Evolutionary conservation across 83 land plant species (phyloP).

Genomic region (Picea engelmannii): DNA sequence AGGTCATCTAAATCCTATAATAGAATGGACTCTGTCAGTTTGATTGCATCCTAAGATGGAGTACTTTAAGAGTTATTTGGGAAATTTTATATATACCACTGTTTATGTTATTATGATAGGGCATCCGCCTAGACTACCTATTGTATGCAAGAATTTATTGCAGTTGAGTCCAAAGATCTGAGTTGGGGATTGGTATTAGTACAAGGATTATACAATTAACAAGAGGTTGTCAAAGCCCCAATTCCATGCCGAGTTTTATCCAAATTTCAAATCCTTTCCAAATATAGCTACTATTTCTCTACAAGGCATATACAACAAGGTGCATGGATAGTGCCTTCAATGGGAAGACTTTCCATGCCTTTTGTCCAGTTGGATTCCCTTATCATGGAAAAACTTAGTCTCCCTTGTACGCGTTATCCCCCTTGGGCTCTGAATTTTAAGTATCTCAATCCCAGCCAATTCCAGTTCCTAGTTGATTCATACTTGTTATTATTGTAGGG

Average conservation of each 20-base stretch:
- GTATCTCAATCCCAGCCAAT: not conserved
- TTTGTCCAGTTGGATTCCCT: not conserved
- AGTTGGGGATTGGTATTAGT: no score
- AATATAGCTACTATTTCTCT: not conserved
- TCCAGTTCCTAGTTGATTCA: not conserved
- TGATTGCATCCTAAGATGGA: no score
- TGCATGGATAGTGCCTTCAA: not conserved
- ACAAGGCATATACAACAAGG: slow-evolving; percentile 9
- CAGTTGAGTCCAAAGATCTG: no score
- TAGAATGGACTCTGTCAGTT: no score
- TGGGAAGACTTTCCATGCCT: not conserved
- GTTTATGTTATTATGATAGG: no score
- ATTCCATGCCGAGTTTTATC: not conserved
- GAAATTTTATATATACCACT: no score
- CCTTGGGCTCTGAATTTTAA: not conserved
- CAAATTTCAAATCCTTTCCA: not conserved
- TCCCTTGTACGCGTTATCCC: not conserved
- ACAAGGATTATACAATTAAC: no score
- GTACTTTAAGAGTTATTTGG: no score
- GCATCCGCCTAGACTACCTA: no score
- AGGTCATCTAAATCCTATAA: no score
- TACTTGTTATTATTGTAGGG: not conserved
- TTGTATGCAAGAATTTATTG: no score
- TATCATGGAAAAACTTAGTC: slow-evolving; percentile 9
- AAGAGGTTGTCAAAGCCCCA: not conserved